phyloP scores from a whole-genome alignment of 805 yeast genomes.

The Yarrowia deformans region DNA sequence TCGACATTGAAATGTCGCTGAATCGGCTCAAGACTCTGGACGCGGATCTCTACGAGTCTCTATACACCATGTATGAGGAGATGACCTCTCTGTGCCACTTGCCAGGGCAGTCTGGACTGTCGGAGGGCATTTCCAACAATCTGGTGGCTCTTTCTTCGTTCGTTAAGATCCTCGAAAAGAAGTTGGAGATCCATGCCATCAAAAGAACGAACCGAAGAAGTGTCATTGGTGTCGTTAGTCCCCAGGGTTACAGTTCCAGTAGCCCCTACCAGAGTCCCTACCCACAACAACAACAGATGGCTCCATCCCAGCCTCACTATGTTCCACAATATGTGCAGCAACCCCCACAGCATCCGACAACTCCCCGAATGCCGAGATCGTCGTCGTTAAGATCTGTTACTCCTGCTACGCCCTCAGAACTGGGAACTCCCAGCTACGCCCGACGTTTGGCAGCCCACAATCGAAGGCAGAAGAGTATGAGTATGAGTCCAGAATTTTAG shows the following conservation, averaged over 20 bases:
- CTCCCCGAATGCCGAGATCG: slow-evolving; percentile 27
- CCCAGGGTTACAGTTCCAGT: slow-evolving; percentile 13
- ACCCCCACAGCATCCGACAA: not conserved
- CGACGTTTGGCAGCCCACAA: slow-evolving; percentile 28
- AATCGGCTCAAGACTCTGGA: slow-evolving; percentile 8
- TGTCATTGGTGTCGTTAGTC: slow-evolving; percentile 5
- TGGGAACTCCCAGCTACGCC: slow-evolving; percentile 30
- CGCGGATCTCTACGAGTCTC: slow-evolving; percentile 20
- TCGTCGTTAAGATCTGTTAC: slow-evolving; percentile 19
- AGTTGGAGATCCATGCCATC: slow-evolving; percentile 24
- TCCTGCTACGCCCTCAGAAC: slow-evolving; percentile 12
- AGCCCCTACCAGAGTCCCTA: slow-evolving; percentile 32
- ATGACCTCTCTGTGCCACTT: slow-evolving; percentile 26
- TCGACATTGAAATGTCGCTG: slow-evolving; percentile 34
- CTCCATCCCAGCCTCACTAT: not conserved
- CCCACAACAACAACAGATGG: slow-evolving; percentile 2
- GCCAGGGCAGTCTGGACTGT: slow-evolving; percentile 15
- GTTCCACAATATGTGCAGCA: not conserved
- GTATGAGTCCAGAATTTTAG: slow-evolving; percentile 27
- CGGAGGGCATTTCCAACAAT: slow-evolving; percentile 26
- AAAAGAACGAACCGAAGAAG: slow-evolving; percentile 24
- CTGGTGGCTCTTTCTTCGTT: slow-evolving; percentile 30
- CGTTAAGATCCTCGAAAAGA: slow-evolving; percentile 28
- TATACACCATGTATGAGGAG: slow-evolving; percentile 27
- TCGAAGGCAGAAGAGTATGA: slow-evolving; percentile 32